These are phyloP conservation scores for Irpex sp. DNA, from an alignment of 1,284 basidiomycete genomes.

Conservation along the genomic window DNA sequence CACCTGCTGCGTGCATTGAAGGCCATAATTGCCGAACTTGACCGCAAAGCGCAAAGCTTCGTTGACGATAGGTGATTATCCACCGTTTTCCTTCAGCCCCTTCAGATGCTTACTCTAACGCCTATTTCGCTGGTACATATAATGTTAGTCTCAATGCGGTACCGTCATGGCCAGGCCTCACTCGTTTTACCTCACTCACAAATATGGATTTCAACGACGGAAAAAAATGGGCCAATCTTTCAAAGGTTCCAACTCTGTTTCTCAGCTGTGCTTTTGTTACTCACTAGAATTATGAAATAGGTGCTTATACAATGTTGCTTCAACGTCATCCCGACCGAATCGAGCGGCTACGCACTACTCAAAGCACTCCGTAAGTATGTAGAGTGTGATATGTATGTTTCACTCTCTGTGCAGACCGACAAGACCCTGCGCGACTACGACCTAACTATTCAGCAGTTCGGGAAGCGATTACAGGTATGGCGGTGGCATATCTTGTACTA, in stretches of 20 bases:
- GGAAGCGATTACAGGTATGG: conserved; percentile 1
- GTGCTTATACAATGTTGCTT: conserved; percentile 10
- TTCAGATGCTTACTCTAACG: neutral
- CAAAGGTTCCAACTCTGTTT: conserved; percentile 26
- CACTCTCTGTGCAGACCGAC: conserved; percentile 18
- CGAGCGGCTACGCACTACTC: conserved; percentile 14
- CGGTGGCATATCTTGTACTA: no score
- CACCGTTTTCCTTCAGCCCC: no score
- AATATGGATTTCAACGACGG: conserved; percentile 33
- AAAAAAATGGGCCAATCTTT: conserved; percentile 34
- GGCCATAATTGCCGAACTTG: neutral
- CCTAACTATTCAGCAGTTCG: conserved; percentile 4
- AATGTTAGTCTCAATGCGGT: conserved; percentile 15
- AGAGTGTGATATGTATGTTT: conserved; percentile 15
- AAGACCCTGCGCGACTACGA: conserved; percentile 13
- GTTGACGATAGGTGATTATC: neutral
- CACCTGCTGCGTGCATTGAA: conserved; percentile 15
- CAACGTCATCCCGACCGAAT: neutral
- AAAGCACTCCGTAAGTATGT: conserved; percentile 12
- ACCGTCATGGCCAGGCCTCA: conserved; percentile 33
- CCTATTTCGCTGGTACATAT: neutral
- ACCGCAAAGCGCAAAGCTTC: neutral
- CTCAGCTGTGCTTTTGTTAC: neutral
- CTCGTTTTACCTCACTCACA: conserved; percentile 30
- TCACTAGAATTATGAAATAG: neutral